phyloP scores from a whole-genome alignment of 768 basidiomycete species.

The Phaeotremella skinneri region DNA sequence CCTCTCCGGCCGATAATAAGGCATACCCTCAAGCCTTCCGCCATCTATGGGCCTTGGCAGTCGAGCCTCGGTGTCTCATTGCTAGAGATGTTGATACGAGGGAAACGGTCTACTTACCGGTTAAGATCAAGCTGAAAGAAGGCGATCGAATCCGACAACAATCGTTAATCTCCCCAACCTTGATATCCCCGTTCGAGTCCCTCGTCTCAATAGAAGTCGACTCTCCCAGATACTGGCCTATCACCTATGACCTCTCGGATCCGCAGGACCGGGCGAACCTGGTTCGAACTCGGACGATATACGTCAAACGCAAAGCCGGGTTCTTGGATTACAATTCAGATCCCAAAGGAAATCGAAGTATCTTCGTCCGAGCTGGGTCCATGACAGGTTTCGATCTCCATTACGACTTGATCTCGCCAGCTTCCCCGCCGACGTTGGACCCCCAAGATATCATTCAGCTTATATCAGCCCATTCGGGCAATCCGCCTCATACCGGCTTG shows the following conservation, averaged over 20 bases:
- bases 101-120: conserved; percentile 86
- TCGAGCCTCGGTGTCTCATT: conserved; percentile 87
- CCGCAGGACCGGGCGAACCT: conserved; percentile 68
- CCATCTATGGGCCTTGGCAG: conserved; percentile 93
- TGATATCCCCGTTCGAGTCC: conserved; percentile 82
- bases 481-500: conserved; percentile 73
- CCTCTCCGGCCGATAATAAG: conserved; percentile 77
- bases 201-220: conserved; percentile 81
- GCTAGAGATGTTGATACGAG: conserved; percentile 88
- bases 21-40: conserved; percentile 87
- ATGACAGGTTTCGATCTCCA: conserved; percentile 75
- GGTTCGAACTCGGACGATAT: conserved; percentile 74
- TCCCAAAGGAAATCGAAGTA: conserved; percentile 84
- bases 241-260: conserved; percentile 73
- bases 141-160: conserved; percentile 60
- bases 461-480: conserved; percentile 81
- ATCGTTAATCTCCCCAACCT: conserved; percentile 83
- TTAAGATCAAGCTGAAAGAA: conserved; percentile 79
- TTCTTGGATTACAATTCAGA: conserved; percentile 92
- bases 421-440: conserved; percentile 64
- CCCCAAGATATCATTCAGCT: conserved; percentile 77
- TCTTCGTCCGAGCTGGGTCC: conserved; percentile 83
- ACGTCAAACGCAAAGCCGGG: conserved; percentile 86
- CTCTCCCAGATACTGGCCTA: conserved; percentile 93
- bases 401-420: conserved; percentile 77